These are phyloP conservation scores for Rhynchospora breviuscula DNA, from an alignment of 176 grass and related monocot genomes.

Conservation along the genomic window DNA sequence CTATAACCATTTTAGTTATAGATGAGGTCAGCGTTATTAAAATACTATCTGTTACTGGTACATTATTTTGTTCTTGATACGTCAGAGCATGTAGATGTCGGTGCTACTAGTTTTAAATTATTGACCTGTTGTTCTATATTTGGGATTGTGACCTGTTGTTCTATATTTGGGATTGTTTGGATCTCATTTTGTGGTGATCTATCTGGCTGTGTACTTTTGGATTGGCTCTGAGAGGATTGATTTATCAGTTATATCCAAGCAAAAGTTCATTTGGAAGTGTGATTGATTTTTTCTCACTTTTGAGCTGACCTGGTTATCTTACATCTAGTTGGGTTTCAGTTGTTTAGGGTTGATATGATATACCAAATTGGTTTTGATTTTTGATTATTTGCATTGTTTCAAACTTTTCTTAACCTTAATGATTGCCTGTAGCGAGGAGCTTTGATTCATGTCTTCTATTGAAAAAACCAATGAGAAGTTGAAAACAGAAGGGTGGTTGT, in stretches of 20 bases:
- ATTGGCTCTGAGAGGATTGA: not conserved
- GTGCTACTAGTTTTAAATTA: not conserved
- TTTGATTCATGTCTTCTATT: slow-evolving; percentile 1
- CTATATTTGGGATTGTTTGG: not conserved
- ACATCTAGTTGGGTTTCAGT: not conserved
- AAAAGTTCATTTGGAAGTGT: not conserved
- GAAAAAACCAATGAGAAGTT: not conserved
- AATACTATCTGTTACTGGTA: not conserved
- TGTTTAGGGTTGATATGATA: not conserved
- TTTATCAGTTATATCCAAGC: not conserved
- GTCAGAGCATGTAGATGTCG: not conserved
- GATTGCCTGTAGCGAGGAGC: not conserved
- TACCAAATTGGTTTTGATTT: not conserved
- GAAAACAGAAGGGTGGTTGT: not conserved
- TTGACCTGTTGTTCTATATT: not conserved
- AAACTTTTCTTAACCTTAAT: not conserved
- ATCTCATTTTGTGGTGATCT: not conserved
- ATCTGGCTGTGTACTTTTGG: not conserved
- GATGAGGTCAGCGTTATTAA: slow-evolving; percentile 53
- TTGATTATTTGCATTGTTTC: not conserved
- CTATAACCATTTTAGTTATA: slow-evolving; percentile 65
- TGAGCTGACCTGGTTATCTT: not conserved
- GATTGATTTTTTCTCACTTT: not conserved
- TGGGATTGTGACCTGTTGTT: not conserved
- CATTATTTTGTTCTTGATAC: not conserved